Conservation (phyloP, 2,329 filamentous ascomycete genomes). For the Penicillium sp. region DNA sequence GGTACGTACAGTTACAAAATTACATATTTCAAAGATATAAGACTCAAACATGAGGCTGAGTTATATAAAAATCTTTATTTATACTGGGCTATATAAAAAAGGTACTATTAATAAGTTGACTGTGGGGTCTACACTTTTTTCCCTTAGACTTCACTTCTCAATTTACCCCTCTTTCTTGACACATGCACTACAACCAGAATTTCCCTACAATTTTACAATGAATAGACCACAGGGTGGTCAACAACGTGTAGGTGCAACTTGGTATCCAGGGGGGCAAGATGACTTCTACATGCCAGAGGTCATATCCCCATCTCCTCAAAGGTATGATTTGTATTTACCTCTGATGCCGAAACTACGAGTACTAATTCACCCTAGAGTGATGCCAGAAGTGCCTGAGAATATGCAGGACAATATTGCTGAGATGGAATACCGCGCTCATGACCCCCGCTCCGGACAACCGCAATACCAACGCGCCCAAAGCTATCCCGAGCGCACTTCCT, state of each 20-base stretch:
- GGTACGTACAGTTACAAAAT: too few species aligned
- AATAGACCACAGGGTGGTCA: slow-evolving; percentile 41
- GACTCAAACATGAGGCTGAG: too few species aligned
- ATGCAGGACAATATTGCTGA: slow-evolving; percentile 93
- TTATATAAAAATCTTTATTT: too few species aligned
- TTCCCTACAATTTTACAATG: slow-evolving; percentile 24
- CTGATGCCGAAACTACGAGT: slow-evolving; percentile 22
- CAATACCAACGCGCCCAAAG: slow-evolving; percentile 31
- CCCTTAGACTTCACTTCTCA: too few species aligned
- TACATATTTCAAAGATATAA: too few species aligned
- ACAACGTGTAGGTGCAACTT: slow-evolving; percentile 58
- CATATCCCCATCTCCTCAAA: slow-evolving; percentile 68
- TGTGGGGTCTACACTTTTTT: too few species aligned
- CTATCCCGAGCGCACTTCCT: slow-evolving; percentile 39
- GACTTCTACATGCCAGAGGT: slow-evolving; percentile 69
- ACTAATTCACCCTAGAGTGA: slow-evolving; percentile 60
- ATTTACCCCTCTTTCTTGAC: too few species aligned
- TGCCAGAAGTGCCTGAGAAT: slow-evolving; percentile 92
- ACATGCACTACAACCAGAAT: too few species aligned
- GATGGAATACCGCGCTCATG: slow-evolving; percentile 73
- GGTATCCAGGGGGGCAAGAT: slow-evolving; percentile 65
- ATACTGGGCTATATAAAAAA: too few species aligned
- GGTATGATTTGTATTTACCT: slow-evolving; percentile 43
- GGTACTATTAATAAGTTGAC: too few species aligned
- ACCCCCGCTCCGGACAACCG: slow-evolving; percentile 43